Conservation (phyloP, 1,284 basidiomycete species). For the Boletus subluridellus region DNA sequence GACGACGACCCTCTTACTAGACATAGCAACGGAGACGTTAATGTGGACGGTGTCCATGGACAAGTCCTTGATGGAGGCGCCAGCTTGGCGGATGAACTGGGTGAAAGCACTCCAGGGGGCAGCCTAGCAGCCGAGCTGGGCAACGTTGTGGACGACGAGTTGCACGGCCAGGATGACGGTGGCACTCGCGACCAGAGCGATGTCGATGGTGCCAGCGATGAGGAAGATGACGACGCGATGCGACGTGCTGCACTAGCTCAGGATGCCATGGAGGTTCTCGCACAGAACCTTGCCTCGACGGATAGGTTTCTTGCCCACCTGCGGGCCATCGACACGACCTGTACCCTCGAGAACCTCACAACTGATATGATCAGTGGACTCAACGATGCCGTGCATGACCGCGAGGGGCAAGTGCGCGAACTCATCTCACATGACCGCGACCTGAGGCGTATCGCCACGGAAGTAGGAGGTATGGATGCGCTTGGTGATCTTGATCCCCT, state of each 20-base stretch:
- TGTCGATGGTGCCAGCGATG: constrained; percentile 20
- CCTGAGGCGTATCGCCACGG: constrained; percentile 69
- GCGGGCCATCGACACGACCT: constrained; percentile 57
- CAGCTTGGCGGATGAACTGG: constrained; percentile 29
- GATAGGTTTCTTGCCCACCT: constrained; percentile 72
- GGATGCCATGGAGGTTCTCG: constrained; percentile 68
- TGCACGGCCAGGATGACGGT: constrained; percentile 13
- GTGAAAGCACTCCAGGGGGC: constrained; percentile 19
- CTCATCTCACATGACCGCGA: constrained; percentile 74
- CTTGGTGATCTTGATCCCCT: constrained; percentile 66
- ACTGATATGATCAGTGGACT: constrained; percentile 73
- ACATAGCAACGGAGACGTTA: constrained; percentile 12
- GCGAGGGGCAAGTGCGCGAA: constrained; percentile 74
- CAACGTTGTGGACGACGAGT: constrained; percentile 20
- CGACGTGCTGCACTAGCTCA: constrained; percentile 40
- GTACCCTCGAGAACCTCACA: constrained; percentile 63
- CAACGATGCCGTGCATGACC: constrained; percentile 67
- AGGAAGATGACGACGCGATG: constrained; percentile 29
- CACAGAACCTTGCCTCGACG: constrained; percentile 69
- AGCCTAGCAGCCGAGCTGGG: constrained; percentile 30
- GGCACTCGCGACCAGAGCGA: constrained; percentile 12
- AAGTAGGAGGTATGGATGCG: constrained; percentile 72
- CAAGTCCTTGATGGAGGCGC: constrained; percentile 11
- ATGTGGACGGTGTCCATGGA: constrained; percentile 22
- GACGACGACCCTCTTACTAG: constrained; percentile 36